Evolutionary conservation across 164 flowering plant genomes (phyloP), one percentile per base, ranked within the genome.

Genomic region (Umbilicus rupestris): DNA sequence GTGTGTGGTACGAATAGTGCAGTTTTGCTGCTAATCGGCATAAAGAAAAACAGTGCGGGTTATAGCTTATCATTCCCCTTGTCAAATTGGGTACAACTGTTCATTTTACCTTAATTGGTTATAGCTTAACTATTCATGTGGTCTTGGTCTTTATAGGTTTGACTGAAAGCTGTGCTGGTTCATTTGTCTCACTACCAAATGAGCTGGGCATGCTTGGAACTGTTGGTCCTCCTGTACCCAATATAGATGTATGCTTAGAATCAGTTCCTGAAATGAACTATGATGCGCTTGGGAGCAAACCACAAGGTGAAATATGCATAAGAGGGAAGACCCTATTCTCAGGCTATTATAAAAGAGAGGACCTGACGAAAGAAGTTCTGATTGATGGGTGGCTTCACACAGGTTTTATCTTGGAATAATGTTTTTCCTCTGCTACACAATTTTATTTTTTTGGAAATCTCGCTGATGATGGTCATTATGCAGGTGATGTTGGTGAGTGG

Each of bases 401-500:
- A 80, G 99, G 99, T 91, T 75, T 68, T 69, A 58, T 55, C 10
- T 62, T 39, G 41, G 7, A 62, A 65, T 22, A 22, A 39, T 55
- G 62, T 2, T 63, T 22, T 28, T 11, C 22, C 42, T 39, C 39
- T 17, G 15, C 17, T 69, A 4, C 59, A 20, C 58, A 39, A 28
- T 47, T n/a, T 17, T 7, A 47, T 16, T 47, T 47, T 19, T 17
- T 47, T 24, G 15, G 16, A 52, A 26, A 52, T 26, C 11, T 26
- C 24, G 28, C 14, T 24, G 24, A 52, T 22, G 11, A 26, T n/a
- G 24, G 31, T 78, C 41, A 69, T 62, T 78, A 42, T 60, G 37
- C 78, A 92, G 98, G 98, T 62, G 98, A 93, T 75, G 68, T 93
- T 73, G 98, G 98, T 35, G 98, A 90, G 78, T 93, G 96, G 99